Base-by-base conservation (phyloP, 2,329 filamentous ascomycete genomes). In the Venturia carpophila region DNA sequence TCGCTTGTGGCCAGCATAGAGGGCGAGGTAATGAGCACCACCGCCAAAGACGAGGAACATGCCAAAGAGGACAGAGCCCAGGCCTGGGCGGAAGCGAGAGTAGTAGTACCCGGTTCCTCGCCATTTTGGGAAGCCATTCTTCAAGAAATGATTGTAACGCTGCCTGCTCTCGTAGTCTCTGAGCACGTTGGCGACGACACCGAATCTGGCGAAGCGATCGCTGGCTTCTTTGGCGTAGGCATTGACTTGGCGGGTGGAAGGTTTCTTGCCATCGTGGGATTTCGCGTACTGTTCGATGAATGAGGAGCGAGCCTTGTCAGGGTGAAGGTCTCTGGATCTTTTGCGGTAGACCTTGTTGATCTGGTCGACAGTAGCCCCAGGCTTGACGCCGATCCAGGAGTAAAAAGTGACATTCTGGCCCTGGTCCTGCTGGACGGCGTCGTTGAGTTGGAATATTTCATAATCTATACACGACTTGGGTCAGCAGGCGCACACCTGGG, bases 41-140 rank as follows among this genome's bases (percentile, higher is more conserved):
- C 94, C 94, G 66, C 92, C 93, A 63, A 89, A 85, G 63, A 91
- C 84, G 68, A 96, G 75, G 76, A 97, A 91, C 49, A 96, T 79
- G 60, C 93, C 92, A 34, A 88, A 67, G 63, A 97, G 77, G 58
- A 96, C 94, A 17, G 90, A 90, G 66, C 91, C 91, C 56, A 97
- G 80, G 10, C 94, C 94, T 1, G 94, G 94, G 24, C 94, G 86
- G 83, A 93, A 97, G 66, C 94, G 87, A 71, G 87, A 87, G 80
- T 99, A 99, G 83, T 97, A 99, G 83, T 99, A 99, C 68, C 94
- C 93, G 56, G 93, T 97, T 66, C 94, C 94, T 79, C 93, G 92
- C 94, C 94, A 99, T 65, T 85, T 86, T 41, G 94, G 94, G 80
- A 99, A 99, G 67, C 94, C 94, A 77, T 97, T 92, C 75, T 81